Evolutionary conservation across 257 asterid species (phyloP).

Genomic region (Gentiana macrophylla): DNA sequence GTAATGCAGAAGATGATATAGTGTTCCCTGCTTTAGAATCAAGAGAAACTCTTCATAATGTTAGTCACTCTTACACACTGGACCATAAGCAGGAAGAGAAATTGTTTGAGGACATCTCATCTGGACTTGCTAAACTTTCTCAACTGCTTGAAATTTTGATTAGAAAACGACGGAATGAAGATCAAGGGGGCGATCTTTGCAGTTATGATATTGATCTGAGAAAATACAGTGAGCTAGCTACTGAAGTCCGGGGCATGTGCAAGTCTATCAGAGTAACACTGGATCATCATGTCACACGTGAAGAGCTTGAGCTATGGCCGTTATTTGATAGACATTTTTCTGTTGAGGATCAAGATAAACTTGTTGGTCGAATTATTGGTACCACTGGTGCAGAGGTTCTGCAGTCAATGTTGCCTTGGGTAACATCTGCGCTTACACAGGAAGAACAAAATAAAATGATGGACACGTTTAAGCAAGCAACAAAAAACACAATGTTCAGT

Average conservation of each 20-base stretch:
- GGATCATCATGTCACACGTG: slow-evolving; percentile 91
- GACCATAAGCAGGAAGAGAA: slow-evolving; percentile 97
- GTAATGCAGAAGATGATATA: slow-evolving; percentile 98
- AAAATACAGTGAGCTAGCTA: slow-evolving; percentile 71
- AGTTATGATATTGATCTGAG: slow-evolving; percentile 27
- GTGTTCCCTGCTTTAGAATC: slow-evolving; percentile 97
- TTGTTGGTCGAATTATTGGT: slow-evolving; percentile 92
- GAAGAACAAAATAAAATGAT: slow-evolving; percentile 96
- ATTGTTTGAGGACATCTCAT: slow-evolving; percentile 80
- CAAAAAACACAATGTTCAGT: slow-evolving; percentile 93
- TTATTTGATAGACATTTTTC: slow-evolving; percentile 88
- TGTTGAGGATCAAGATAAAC: slow-evolving; percentile 83
- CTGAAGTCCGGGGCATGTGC: slow-evolving; percentile 93
- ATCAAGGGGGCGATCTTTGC: slow-evolving; percentile 21
- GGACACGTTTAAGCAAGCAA: slow-evolving; percentile 93
- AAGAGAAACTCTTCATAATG: slow-evolving; percentile 86
- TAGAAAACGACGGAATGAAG: slow-evolving; percentile 27
- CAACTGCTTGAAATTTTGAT: slow-evolving; percentile 51
- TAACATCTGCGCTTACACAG: slow-evolving; percentile 91
- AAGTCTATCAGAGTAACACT: slow-evolving; percentile 91
- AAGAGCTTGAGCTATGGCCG: slow-evolving; percentile 98
- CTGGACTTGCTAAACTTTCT: slow-evolving; percentile 66
- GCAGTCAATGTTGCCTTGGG: slow-evolving; percentile 98
- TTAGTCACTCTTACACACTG: slow-evolving; percentile 90
- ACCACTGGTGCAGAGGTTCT: slow-evolving; percentile 98